Evolutionary conservation across 805 yeast genomes (phyloP).

Genomic region (Yarrowia phangngaensis): DNA sequence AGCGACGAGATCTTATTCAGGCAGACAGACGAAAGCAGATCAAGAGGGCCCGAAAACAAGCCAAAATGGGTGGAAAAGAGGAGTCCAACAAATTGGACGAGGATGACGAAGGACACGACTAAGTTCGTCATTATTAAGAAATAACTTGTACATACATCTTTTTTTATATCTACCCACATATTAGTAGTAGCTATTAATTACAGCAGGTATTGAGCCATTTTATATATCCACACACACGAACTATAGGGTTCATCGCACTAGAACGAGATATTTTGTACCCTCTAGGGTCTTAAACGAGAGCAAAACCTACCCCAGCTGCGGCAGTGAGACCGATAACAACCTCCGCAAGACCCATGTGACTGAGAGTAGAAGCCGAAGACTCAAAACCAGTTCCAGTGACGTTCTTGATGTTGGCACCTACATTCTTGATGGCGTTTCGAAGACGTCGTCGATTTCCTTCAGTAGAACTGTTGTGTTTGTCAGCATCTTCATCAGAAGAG

Average conservation of each 20-base stretch:
- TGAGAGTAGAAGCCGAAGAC: slow-evolving; percentile 8
- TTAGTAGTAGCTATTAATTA: no score
- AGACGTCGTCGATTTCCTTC: slow-evolving; percentile 13
- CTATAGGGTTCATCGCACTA: no score
- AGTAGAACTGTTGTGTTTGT: slow-evolving; percentile 8
- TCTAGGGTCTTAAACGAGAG: no score
- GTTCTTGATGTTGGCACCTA: slow-evolving; percentile 22
- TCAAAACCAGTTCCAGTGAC: slow-evolving; percentile 20
- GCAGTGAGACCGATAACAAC: slow-evolving; percentile 6
- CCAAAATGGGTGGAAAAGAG: neutral
- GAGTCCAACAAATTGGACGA: neutral
- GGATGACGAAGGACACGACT: neutral
- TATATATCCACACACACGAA: no score
- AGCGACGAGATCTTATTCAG: slow-evolving; percentile 17
- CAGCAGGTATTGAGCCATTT: no score
- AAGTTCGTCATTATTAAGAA: neutral
- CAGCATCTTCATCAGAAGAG: slow-evolving; percentile 4
- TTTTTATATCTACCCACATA: no score
- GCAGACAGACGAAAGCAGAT: slow-evolving; percentile 9
- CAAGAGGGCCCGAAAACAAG: neutral
- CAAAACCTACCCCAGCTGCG: slow-evolving; percentile 17
- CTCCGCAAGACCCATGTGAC: slow-evolving; percentile 11
- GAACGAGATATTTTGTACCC: no score
- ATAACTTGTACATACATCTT: neutral
- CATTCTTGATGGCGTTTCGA: slow-evolving; percentile 11